A percentile compares a stretch with the other conserved stretches of the same genome.
Conservation (phyloP, 345 rosid species). For the Iberis pinnata region DNA sequence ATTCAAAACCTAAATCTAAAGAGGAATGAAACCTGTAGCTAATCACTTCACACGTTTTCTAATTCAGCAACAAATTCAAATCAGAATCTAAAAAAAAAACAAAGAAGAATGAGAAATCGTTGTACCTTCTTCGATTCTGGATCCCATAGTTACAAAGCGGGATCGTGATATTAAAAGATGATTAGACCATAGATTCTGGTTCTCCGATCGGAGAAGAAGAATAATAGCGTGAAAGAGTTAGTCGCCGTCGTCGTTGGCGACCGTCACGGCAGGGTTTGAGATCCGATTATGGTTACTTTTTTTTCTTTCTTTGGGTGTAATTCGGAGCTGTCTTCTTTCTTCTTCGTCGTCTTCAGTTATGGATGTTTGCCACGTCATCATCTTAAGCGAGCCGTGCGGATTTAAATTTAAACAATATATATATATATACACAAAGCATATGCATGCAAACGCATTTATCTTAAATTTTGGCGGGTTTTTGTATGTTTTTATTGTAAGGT, state of each 20-base stretch:
- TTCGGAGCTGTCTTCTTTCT: slow-evolving; percentile 9
- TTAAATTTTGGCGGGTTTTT: no score
- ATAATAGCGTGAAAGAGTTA: not conserved
- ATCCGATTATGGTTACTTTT: slow-evolving; percentile 20
- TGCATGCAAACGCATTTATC: no score
- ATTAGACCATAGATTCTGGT: not conserved
- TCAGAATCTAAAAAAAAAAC: no score
- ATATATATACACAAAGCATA: not conserved
- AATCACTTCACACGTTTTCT: no score
- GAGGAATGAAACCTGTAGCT: no score
- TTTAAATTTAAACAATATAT: not conserved
- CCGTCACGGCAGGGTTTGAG: slow-evolving; percentile 21
- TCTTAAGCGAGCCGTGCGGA: not conserved
- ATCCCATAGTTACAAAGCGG: slow-evolving; percentile 24
- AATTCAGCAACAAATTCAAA: no score
- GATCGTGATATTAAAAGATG: slow-evolving; percentile 18
- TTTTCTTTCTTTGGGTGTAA: slow-evolving; percentile 13
- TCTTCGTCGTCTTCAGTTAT: slow-evolving; percentile 14
- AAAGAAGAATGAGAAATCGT: not conserved
- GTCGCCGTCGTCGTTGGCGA: not conserved
- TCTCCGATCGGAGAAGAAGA: slow-evolving; percentile 13
- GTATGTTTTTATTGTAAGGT: no score
- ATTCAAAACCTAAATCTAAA: no score
- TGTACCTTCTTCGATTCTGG: slow-evolving; percentile 33
- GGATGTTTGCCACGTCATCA: slow-evolving; percentile 27